Base-by-base conservation (phyloP, 2,329 filamentous ascomycete genomes). In the Diaporthe nobilis region DNA sequence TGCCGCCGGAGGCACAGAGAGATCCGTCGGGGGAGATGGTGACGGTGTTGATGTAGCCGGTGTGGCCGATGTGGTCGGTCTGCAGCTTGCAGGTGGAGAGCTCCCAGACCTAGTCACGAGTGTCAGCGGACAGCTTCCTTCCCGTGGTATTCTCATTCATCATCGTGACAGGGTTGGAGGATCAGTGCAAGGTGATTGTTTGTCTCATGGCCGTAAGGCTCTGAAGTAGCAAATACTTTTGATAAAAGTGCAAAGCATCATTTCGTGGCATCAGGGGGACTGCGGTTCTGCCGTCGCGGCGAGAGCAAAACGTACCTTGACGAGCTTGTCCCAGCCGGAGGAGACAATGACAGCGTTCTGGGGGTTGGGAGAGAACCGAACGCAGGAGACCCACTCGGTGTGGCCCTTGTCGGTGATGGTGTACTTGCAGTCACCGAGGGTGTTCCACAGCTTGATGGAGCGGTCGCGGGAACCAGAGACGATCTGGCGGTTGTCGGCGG, bases 171-270 rank as follows among this genome's bases (percentile, higher is more conserved):
- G 34, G 67, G 79, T 72, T 80, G 77, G 78, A 82, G 83, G 85
- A 92, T 97, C 95, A 97, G 95, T 90, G 91, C 92, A 91, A 91
- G 94, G 95, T 96, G 94, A 94, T 92, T 91, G 89, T 90, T 97
- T 92, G 95, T 99, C 96, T 99, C 97, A 98, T 98, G 87, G 95
- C 96, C 92, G 85, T 86, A 85, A 86, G 92, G 95, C 95, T 99
- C 97, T 98, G 96, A 98, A 99, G 97, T 98, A 98, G 97, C 97
- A 98, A 98, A 98, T 98, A 98, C 96, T 95, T 95, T 95, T 89
- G 85, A 87, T 88, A 87, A 79, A 76, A 85, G 92, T 94, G 92
- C 91, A 94, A 92, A 94, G 91, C 96, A 98, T 98, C 96, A 95
- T 97, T 86, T 92, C 75, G 58, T 39, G 53, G 22, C 4, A 12